Conservation (phyloP, 225 moss, liverwort and hornwort species). For the Lunularia cruciata region DNA sequence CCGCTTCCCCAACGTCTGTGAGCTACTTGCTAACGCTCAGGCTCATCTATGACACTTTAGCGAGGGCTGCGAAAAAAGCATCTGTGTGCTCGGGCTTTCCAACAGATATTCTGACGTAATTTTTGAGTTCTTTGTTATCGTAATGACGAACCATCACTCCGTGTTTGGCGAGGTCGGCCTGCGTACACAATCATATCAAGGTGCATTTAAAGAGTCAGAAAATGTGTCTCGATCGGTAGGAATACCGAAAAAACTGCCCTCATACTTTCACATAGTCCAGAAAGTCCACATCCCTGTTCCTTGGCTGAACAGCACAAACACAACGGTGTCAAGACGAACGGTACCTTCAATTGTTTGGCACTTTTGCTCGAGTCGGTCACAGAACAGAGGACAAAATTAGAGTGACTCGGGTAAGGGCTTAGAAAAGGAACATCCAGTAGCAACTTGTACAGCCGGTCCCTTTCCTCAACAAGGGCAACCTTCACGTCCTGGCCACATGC, state of each 20-base stretch:
- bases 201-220: not conserved
- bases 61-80: constrained; percentile 65
- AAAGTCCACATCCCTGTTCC: not conserved
- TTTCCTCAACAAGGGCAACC: constrained; percentile 77
- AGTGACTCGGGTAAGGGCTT: constrained; percentile 76
- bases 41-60: constrained; percentile 39
- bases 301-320: not conserved
- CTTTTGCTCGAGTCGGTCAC: constrained; percentile 55
- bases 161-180: constrained; percentile 69
- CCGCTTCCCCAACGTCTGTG: no score
- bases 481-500: constrained; percentile 81
- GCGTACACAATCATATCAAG: not conserved
- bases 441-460: constrained; percentile 59
- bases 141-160: constrained; percentile 98
- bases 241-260: not conserved
- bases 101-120: constrained; percentile 90
- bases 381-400: constrained; percentile 86
- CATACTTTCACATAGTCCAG: no score
- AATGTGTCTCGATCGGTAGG: not conserved
- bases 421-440: constrained; percentile 77
- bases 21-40: no score
- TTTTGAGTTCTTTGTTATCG: constrained; percentile 80
- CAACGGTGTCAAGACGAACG: not conserved
- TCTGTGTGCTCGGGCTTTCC: constrained; percentile 90
- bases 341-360: constrained; percentile 87